These are phyloP conservation scores for Kodamaea jinghongensis DNA, from an alignment of 805 yeast species.

Conservation along the genomic window DNA sequence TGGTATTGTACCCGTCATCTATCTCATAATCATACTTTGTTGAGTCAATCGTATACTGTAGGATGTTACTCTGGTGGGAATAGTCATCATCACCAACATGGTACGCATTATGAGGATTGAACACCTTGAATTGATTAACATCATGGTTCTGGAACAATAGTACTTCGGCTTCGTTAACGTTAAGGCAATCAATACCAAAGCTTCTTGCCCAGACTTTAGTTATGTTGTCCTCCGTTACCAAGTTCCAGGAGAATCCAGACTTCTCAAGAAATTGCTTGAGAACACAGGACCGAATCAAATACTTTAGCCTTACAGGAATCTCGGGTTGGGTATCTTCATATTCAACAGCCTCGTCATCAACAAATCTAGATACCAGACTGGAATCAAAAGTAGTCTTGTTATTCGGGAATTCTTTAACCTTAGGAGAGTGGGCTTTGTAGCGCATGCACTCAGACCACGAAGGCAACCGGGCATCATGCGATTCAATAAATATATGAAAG, in stretches of 20 bases:
- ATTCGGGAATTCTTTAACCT: conserved; percentile 50
- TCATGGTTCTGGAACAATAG: conserved; percentile 37
- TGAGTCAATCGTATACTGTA: conserved; percentile 36
- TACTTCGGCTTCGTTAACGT: conserved; percentile 51
- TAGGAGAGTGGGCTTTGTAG: conserved; percentile 46
- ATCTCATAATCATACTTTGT: conserved; percentile 23
- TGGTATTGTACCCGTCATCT: conserved; percentile 5
- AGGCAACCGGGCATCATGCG: conserved; percentile 46
- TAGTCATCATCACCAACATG: conserved; percentile 22
- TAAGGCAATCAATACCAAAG: conserved; percentile 51
- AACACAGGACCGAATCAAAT: conserved; percentile 56
- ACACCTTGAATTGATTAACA: conserved; percentile 23
- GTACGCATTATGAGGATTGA: conserved; percentile 29
- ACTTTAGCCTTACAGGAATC: conserved; percentile 54
- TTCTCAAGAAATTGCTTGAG: conserved; percentile 49
- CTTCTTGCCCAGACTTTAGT: conserved; percentile 54
- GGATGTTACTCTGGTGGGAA: conserved; percentile 20
- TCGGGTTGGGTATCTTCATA: conserved; percentile 33
- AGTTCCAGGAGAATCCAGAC: conserved; percentile 42
- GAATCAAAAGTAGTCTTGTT: conserved; percentile 35
- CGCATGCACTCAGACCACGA: conserved; percentile 47
- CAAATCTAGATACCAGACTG: conserved; percentile 3
- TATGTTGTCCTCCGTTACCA: conserved; percentile 60
- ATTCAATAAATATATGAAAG: conserved; percentile 32
- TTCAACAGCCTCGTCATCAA: conserved; percentile 26